phyloP scores from a whole-genome alignment of 2,329 filamentous ascomycete species.

The Pseudocercospora cruenta region DNA sequence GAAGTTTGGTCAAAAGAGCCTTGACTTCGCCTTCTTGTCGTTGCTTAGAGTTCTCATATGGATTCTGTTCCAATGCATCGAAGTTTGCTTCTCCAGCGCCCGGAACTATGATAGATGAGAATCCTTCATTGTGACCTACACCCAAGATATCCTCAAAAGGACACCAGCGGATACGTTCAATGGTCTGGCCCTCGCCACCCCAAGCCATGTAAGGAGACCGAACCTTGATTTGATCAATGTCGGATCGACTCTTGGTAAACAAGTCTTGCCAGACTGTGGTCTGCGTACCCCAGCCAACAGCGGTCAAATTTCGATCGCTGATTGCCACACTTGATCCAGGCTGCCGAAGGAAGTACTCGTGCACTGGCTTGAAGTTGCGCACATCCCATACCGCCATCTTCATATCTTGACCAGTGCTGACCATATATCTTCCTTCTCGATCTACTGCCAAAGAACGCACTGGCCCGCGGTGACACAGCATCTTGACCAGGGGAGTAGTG shows the following conservation, averaged over 20 bases:
- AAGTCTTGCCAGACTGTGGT: constrained; percentile 89
- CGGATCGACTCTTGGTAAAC: constrained; percentile 67
- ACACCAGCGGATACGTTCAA: constrained; percentile 87
- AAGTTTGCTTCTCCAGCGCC: constrained; percentile 97
- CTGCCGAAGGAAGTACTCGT: constrained; percentile 81
- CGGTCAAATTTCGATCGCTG: constrained; percentile 84
- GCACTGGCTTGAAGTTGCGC: constrained; percentile 88
- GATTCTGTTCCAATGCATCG: constrained; percentile 90
- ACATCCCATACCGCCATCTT: constrained; percentile 97
- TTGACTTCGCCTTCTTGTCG: constrained; percentile 91
- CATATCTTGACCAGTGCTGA: constrained; percentile 84
- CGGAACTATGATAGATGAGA: constrained; percentile 86
- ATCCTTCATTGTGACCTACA: constrained; percentile 80
- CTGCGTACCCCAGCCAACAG: constrained; percentile 88
- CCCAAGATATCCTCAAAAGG: constrained; percentile 93
- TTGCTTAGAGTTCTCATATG: constrained; percentile 91
- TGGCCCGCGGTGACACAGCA: constrained; percentile 85
- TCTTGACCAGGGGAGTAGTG: constrained; percentile 82
- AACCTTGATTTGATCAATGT: constrained; percentile 72
- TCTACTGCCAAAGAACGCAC: constrained; percentile 85
- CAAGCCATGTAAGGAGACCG: constrained; percentile 90
- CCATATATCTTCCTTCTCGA: constrained; percentile 92
- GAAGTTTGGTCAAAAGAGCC: constrained; percentile 86
- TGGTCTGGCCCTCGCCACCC: constrained; percentile 79
- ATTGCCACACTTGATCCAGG: constrained; percentile 84